Base-by-base conservation (phyloP, 305 asterid species). In the Fraxinus latifolia region DNA sequence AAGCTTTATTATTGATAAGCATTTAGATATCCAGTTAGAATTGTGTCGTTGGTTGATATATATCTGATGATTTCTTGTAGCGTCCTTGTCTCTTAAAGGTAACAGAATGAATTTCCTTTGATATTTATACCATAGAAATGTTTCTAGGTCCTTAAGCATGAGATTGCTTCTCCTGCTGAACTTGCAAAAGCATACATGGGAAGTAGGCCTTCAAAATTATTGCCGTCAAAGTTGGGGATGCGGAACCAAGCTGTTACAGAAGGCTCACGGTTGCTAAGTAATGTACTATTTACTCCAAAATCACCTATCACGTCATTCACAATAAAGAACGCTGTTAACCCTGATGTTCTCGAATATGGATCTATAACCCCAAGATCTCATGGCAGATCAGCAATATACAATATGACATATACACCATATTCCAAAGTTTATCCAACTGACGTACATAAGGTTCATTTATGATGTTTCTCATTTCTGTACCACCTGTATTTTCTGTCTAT, bases 101-200 rank as follows among this genome's bases (percentile, higher is more conserved):
- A 74, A 47, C 73, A 79, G 76, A 60, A 55, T 27, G 84, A 73
- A 62, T 60, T 83, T 34, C 53, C 71, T 27, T 27, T 67, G 36
- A 21, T 67, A 27, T 76, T 73, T 77, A 55, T 17, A 84, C 62
- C 70, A 72, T 65, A 42, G 32, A 77, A 80, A 82, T 78, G 47
- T 80, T 72, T 88, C 80, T 92, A 94, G 97, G 91, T 87, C 78
- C 82, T 82, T 78, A 92, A 89, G 60, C 89, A 90, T 44, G 91
- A 86, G 83, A 83, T 87, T 82, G 95, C 94, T 78, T 83, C 97
- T 84, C 97, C 98, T 37, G 93, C 97, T 81, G 97, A 94, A 84
- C 89, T 96, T 82, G 97, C 98, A 58, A 94, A 89, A 89, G 92
- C 97, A 78, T 96, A 93, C 85, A 92, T 94, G 97, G 97, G 92